Conservation (phyloP, 2,329 filamentous ascomycete species). For the Sordariomycetes sp. region DNA sequence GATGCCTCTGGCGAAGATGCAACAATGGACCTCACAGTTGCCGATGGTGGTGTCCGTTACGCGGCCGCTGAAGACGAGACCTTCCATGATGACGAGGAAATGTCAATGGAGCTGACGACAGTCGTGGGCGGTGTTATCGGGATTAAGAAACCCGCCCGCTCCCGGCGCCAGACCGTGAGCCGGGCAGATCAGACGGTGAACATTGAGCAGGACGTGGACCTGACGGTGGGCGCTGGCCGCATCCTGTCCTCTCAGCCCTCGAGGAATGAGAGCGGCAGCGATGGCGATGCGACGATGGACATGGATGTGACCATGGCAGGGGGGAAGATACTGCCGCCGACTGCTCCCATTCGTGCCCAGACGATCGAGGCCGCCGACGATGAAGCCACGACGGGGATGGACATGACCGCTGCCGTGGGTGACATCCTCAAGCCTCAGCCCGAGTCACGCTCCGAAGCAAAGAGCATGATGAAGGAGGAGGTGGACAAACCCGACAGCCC, state of each 20-base stretch:
- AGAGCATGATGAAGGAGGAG: conserved; percentile 49
- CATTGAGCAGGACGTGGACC: conserved; percentile 12
- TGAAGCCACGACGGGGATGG: conserved; percentile 50
- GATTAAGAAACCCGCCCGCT: conserved; percentile 12
- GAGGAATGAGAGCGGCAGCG: neutral
- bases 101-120: conserved; percentile 71
- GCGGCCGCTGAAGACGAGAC: conserved; percentile 18
- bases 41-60: conserved; percentile 58
- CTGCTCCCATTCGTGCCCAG: neutral
- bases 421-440: conserved; percentile 38
- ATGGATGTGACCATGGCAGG: conserved; percentile 57
- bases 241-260: neutral
- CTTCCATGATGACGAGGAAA: conserved; percentile 48
- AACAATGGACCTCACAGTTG: conserved; percentile 79
- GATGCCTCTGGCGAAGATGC: conserved; percentile 28
- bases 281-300: conserved; percentile 37
- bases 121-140: conserved; percentile 46
- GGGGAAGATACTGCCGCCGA: conserved; percentile 38
- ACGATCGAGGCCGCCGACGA: conserved; percentile 12
- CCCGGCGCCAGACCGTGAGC: conserved; percentile 15
- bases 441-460: conserved; percentile 35
- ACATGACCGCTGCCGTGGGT: conserved; percentile 55
- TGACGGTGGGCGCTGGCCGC: neutral
- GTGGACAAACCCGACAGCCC: conserved; percentile 33
- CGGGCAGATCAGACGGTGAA: conserved; percentile 10